phyloP scores from a whole-genome alignment of 2,329 filamentous ascomycete genomes.

The Furcasterigmium furcatum region DNA sequence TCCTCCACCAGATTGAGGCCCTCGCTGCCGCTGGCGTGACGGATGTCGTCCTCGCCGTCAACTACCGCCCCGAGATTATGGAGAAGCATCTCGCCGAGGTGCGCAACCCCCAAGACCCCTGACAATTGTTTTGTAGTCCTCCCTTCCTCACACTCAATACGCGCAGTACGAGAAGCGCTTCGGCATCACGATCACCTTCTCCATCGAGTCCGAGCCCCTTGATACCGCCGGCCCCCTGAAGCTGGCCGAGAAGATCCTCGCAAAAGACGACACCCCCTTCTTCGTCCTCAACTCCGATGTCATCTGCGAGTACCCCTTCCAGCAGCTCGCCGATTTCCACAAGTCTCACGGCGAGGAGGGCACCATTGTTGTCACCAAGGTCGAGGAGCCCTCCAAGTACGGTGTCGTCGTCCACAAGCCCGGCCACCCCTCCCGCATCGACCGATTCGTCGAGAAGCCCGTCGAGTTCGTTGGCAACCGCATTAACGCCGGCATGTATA shows the following conservation, averaged over 20 bases:
- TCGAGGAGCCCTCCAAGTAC: slow-evolving; percentile 98
- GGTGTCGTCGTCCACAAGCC: slow-evolving; percentile 98
- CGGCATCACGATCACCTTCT: slow-evolving; percentile 95
- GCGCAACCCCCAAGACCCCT: slow-evolving; percentile 26
- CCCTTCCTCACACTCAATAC: slow-evolving; percentile 12
- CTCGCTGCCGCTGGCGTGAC: slow-evolving; percentile 91
- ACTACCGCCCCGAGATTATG: slow-evolving; percentile 99
- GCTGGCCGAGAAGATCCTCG: slow-evolving; percentile 86
- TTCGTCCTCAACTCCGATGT: slow-evolving; percentile 98
- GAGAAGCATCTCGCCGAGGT: slow-evolving; percentile 89
- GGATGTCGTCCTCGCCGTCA: slow-evolving; percentile 96
- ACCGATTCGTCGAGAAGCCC: slow-evolving; percentile 99
- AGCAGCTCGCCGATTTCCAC: slow-evolving; percentile 87
- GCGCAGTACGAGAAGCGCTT: slow-evolving; percentile 82
- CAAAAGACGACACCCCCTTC: slow-evolving; percentile 91
- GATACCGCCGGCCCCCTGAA: slow-evolving; percentile 95
- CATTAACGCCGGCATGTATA: slow-evolving; percentile 98
- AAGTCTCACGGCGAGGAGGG: slow-evolving; percentile 90
- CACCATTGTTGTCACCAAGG: slow-evolving; percentile 97
- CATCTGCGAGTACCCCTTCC: slow-evolving; percentile 96
- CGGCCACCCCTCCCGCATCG: slow-evolving; percentile 84
- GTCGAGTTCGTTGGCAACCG: slow-evolving; percentile 98
- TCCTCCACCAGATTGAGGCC: slow-evolving; percentile 95
- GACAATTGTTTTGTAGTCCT: too few relatives aligned
- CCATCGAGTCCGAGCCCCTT: slow-evolving; percentile 91